Base-by-base conservation (phyloP, 1,284 basidiomycete species). In the Leccinum pachyderme region DNA sequence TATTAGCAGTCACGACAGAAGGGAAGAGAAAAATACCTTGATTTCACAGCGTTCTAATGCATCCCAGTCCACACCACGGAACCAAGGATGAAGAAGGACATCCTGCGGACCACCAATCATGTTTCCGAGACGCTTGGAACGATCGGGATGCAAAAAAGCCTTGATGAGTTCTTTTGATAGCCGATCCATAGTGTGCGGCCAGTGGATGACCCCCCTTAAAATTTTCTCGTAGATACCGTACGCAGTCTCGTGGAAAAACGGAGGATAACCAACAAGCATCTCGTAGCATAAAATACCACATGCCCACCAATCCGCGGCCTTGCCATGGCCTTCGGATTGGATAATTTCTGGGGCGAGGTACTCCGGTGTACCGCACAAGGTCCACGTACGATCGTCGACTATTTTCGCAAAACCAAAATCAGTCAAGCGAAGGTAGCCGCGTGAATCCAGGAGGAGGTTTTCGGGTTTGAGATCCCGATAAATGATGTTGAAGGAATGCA, bases 351-450 rank as follows among this genome's bases (percentile, higher is more conserved):
- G 93, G 0, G 93, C 93, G 43, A 96, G 81, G 65, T 99, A 99
- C 74, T 99, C 97, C 12, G 97, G 97, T 5, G 95, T 98, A 37
- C 95, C 97, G 72, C 97, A 99, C 22, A 99, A 80, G 7, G 97
- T 99, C 96, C 96, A 99, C 2, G 97, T 99, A 74, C 96, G 94
- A 74, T 98, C 96, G 55, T 96, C 95, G 4, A 98, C 96, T 61
- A 96, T 91, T 75, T 99, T 99, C 29, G 97, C 95, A 68, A 99
- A 99, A 3, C 96, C 96, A 72, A 99, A 99, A 73, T 99, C 97
- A 33, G 95, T 98, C 53, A 99, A 86, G 57, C 95, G 95, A 64
- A 99, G 86, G 72, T 99, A 98, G 1, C 96, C 96, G 54, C 95
- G 91, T 2, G 95, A 91, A 61, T 95, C 93, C 47, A 99, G 81